Conservation (phyloP, 2,329 filamentous ascomycete genomes). For the Didymella arachidicola region DNA sequence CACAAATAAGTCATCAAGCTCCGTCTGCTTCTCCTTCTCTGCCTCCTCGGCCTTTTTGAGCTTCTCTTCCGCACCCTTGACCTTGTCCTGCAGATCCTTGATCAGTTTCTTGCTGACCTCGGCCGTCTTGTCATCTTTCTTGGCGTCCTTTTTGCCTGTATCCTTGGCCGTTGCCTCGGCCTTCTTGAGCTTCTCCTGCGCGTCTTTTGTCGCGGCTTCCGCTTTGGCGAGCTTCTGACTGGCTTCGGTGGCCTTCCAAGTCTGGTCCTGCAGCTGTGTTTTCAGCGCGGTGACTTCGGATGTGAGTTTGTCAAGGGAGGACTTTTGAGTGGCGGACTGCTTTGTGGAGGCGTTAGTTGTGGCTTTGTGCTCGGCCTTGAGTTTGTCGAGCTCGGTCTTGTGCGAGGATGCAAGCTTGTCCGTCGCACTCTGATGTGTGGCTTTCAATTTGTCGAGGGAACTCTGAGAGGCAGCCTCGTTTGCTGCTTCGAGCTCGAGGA, state of each 20-base stretch:
- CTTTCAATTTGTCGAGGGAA: conserved; percentile 19
- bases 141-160: not conserved
- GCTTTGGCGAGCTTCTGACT: conserved; percentile 49
- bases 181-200: conserved; percentile 50
- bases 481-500: conserved; percentile 12
- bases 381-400: conserved; percentile 9
- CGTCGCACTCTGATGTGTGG: conserved; percentile 8
- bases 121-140: conserved; percentile 54
- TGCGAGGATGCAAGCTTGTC: conserved; percentile 12
- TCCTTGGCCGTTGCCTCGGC: conserved; percentile 22
- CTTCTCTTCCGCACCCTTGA: conserved; percentile 35
- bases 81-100: conserved; percentile 55
- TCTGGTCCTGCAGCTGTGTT: conserved; percentile 55
- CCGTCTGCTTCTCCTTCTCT: conserved; percentile 54
- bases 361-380: conserved; percentile 14
- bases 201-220: conserved; percentile 42
- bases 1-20: conserved; percentile 59
- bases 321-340: conserved; percentile 7
- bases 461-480: conserved; percentile 13
- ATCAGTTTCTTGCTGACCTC: conserved; percentile 44
- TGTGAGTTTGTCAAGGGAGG: conserved; percentile 32
- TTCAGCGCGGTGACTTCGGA: conserved; percentile 40
- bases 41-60: conserved; percentile 46
- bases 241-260: conserved; percentile 56
- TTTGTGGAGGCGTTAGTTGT: conserved; percentile 1